Percentiles rank a stretch among this genome's conserved stretches.
Conservation (phyloP, 2,329 filamentous ascomycete species). For the Acrocalymma vagum region DNA sequence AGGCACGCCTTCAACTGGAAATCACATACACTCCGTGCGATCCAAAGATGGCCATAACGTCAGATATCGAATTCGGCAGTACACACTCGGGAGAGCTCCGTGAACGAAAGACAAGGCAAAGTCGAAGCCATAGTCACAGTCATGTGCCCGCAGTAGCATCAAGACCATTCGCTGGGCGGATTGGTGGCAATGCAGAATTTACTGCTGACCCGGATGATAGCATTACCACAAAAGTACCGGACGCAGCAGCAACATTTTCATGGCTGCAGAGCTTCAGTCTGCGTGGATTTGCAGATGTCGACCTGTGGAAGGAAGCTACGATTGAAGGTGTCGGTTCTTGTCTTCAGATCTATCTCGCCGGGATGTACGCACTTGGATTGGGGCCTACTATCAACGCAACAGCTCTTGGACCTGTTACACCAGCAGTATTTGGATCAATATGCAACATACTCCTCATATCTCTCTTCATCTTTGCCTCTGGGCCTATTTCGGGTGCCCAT, state of each 20-base stretch:
- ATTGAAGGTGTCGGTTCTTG: conserved; percentile 32
- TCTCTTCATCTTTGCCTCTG: conserved; percentile 60
- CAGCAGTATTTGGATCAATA: conserved; percentile 44
- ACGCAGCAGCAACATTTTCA: conserved; percentile 33
- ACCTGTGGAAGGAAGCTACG: conserved; percentile 31
- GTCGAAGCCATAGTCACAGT: no score
- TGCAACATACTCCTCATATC: conserved; percentile 53
- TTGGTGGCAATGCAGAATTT: conserved; percentile 46
- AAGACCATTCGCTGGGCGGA: conserved; percentile 40
- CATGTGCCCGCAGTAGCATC: conserved; percentile 18
- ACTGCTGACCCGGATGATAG: conserved; percentile 27
- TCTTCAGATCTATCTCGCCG: conserved; percentile 29
- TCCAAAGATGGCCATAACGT: no score
- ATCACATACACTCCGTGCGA: no score
- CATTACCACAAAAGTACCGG: conserved; percentile 28
- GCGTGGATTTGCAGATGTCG: conserved; percentile 20
- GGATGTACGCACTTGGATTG: conserved; percentile 25
- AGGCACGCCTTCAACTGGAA: no score
- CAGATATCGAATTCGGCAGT: no score
- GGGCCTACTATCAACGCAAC: conserved; percentile 13
- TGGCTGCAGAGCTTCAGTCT: conserved; percentile 24
- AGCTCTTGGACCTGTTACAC: conserved; percentile 38
- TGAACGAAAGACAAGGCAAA: conserved; percentile 5
- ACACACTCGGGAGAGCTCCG: no score
- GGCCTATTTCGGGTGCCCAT: conserved; percentile 59